These are phyloP conservation scores for Parastagonospora nodorum DNA, from an alignment of 2,329 filamentous ascomycete species.

Conservation along the genomic window DNA sequence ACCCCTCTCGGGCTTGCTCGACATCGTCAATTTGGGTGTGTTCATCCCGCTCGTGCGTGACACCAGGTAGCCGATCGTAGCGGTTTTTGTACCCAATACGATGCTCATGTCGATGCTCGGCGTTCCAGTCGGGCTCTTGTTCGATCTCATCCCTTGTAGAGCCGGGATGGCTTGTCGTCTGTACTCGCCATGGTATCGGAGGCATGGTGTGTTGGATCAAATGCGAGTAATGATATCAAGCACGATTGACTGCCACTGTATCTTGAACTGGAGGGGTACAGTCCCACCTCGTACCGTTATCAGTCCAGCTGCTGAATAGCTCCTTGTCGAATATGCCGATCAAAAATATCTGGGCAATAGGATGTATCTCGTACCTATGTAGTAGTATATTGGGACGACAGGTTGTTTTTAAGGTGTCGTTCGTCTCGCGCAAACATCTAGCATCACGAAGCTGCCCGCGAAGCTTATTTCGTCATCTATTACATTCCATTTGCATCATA, in stretches of 20 bases:
- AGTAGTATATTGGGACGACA: neutral
- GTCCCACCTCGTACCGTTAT: too few species aligned
- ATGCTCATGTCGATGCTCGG: conserved; percentile 40
- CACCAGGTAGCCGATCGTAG: conserved; percentile 44
- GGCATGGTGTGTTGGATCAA: conserved; percentile 21
- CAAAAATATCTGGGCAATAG: too few species aligned
- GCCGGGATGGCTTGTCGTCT: conserved; percentile 43
- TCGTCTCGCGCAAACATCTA: neutral
- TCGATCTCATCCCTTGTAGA: conserved; percentile 48
- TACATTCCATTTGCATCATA: neutral
- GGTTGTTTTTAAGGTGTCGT: neutral
- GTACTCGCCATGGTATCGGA: conserved; percentile 33
- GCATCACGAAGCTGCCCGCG: neutral
- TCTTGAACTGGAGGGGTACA: too few species aligned
- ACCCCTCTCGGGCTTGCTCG: conserved; percentile 30
- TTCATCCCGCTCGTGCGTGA: conserved; percentile 41
- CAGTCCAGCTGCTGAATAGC: too few species aligned
- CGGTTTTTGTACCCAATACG: conserved; percentile 49
- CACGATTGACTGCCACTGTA: too few species aligned
- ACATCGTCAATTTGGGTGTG: conserved; percentile 28
- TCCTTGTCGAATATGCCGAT: too few species aligned
- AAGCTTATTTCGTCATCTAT: conserved; percentile 2
- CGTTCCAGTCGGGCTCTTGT: conserved; percentile 52
- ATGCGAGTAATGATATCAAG: too few species aligned
- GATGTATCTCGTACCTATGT: too few species aligned